A percentile compares a stretch with the other conserved stretches of the same genome.
Evolutionary conservation across 202 grass and related monocot genomes (phyloP).

Genomic region (Panicum hallii): DNA sequence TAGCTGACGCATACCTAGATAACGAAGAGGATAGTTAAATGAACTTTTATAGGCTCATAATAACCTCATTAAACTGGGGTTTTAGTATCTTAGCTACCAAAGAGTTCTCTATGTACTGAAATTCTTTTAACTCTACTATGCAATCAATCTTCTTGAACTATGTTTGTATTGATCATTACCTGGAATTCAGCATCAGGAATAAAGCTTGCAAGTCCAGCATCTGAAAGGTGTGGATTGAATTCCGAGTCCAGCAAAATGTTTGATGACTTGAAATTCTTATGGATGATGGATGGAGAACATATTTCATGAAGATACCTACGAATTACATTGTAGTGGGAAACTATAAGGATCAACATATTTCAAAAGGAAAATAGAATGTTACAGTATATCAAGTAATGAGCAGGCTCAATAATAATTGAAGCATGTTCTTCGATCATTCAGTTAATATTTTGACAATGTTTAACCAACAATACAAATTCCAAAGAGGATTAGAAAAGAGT

Average conservation of each 20-base stretch:
- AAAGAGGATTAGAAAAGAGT: conserved; percentile 14
- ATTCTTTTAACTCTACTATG: conserved; percentile 6
- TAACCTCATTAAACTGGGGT: background rate
- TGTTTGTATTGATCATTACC: conserved; percentile 50
- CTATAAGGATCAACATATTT: conserved; percentile 34
- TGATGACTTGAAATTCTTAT: conserved; percentile 99
- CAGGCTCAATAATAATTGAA: conserved; percentile 5
- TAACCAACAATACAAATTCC: background rate
- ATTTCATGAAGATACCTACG: conserved; percentile 95
- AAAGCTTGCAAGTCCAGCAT: conserved; percentile 76
- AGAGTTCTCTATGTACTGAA: background rate
- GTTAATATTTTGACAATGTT: conserved; percentile 23
- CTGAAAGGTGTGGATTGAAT: conserved; percentile 88
- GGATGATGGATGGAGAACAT: conserved; percentile 88
- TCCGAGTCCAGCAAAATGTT: conserved; percentile 95
- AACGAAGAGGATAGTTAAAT: conserved; percentile 25
- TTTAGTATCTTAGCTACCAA: conserved; percentile 15
- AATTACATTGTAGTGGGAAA: conserved; percentile 43
- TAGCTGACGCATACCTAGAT: conserved; percentile 20
- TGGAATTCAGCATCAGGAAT: conserved; percentile 86
- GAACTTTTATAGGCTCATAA: conserved; percentile 10
- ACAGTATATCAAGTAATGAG: conserved; percentile 1
- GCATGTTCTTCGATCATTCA: background rate
- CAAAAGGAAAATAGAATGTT: conserved; percentile 24
- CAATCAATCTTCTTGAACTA: conserved; percentile 8